Percentiles rank a stretch among this genome's conserved stretches.
phyloP scores from a whole-genome alignment of 345 rosid species.

The Corymbia maculata region DNA sequence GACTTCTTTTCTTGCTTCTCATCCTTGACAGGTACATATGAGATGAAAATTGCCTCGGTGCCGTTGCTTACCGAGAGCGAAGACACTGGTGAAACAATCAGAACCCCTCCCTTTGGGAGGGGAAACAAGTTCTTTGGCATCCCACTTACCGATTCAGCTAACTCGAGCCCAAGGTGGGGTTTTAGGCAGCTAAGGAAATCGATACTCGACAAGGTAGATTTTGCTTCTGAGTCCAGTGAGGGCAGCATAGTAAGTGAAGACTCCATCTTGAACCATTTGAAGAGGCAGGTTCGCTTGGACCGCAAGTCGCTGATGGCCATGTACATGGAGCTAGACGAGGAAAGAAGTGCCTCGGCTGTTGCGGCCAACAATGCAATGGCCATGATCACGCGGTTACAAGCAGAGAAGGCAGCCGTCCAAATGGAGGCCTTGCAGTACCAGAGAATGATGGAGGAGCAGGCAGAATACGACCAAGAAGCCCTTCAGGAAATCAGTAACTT shows the following conservation, averaged over 20 bases:
- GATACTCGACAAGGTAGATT: conserved; percentile 37
- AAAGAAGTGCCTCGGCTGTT: conserved; percentile 79
- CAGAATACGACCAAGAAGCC: conserved; percentile 84
- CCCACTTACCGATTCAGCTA: conserved; percentile 62
- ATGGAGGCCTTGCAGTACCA: conserved; percentile 98
- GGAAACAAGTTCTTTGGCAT: conserved; percentile 71
- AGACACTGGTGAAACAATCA: conserved; percentile 20
- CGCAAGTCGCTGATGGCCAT: conserved; percentile 73
- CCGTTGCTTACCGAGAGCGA: conserved; percentile 37
- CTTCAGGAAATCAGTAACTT: conserved; percentile 46
- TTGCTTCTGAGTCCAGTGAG: conserved; percentile 26
- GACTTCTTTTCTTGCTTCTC: background rate
- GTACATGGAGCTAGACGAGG: conserved; percentile 91
- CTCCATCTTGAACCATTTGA: conserved; percentile 49
- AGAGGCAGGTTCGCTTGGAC: conserved; percentile 70
- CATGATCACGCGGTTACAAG: conserved; percentile 87
- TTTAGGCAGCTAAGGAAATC: conserved; percentile 33
- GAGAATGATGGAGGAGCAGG: conserved; percentile 99
- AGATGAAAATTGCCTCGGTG: conserved; percentile 18
- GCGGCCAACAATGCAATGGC: conserved; percentile 95
- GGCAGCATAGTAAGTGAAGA: conserved; percentile 23
- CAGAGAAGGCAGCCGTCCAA: conserved; percentile 82
- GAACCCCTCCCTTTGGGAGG: conserved; percentile 36
- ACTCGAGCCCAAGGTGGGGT: conserved; percentile 51
- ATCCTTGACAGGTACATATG: conserved; percentile 18